Base-by-base conservation (phyloP, 345 rosid species). In the Pistacia vera region DNA sequence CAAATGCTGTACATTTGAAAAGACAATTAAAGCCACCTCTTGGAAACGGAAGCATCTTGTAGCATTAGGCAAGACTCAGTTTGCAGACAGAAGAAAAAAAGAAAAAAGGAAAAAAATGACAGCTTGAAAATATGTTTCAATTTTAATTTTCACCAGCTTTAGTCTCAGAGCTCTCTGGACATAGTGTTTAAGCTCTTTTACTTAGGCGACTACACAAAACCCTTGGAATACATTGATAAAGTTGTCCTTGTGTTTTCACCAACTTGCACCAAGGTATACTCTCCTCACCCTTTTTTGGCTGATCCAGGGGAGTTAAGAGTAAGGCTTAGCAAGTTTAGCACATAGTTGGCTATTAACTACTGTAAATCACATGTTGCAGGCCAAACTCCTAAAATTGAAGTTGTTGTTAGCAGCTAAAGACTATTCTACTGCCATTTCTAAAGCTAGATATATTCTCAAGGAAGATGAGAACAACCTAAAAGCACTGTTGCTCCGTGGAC, bases 231-330 rank as follows among this genome's bases (percentile, higher is more conserved):
- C 76, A 75, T 97, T 75, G 95, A 90, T 52, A 94, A 94, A 90
- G 92, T 97, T 72, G 97, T 97, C 11, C 94, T 97, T 51, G 95
- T 97, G 72, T 97, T 97, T 80, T 97, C 97, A 68, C 97, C 99
- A 30, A 90, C 92, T 49, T 94, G 99, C 84, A 84, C 90, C 58
- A 87, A 81, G 99, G 99, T 93, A 85, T 44, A 55, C 71, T 49
- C 20, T 66, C 57, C 16, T 28, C 8, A 66, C 8, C 70, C 56
- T 63, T 4, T 73, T 11, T 67, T 70, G 46, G 63, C 46, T 25
- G 41, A 14, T 57, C 25, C 44, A 18, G 30, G 5, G 16, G 12
- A 22, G 14, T 55, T 75, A 41, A 48, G 44, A 44, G 13, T 75
- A 28, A 66, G 59, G 74, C 17, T 69, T 68, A 7, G n/a, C 18